Percentiles rank a stretch among this genome's conserved stretches.
These are phyloP conservation scores for Wallemia hederae DNA, from an alignment of 1,284 basidiomycete species.

Conservation along the genomic window DNA sequence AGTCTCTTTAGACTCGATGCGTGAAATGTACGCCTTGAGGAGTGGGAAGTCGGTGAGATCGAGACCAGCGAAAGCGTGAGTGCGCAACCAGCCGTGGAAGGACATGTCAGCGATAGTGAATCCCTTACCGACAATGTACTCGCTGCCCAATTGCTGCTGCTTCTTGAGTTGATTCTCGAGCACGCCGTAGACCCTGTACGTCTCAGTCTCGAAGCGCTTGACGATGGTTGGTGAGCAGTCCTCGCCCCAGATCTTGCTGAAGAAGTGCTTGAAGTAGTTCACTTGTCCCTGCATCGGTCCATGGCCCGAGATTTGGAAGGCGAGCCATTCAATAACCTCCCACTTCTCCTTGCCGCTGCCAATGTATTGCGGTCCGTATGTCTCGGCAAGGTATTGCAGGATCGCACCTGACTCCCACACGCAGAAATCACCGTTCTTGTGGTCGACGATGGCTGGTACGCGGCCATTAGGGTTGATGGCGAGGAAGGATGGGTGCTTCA, in stretches of 20 bases:
- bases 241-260: not conserved
- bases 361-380: not conserved
- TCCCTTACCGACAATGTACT: not conserved
- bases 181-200: not conserved
- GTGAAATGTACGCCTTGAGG: not conserved
- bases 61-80: not conserved
- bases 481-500: slow-evolving; percentile 7
- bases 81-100: slow-evolving; percentile 1
- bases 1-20: not conserved
- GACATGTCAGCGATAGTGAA: slow-evolving; percentile 2
- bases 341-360: not conserved
- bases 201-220: not conserved
- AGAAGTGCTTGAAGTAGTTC: not conserved
- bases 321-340: not conserved
- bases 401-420: slow-evolving; percentile 9
- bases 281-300: slow-evolving; percentile 1
- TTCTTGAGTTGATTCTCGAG: not conserved
- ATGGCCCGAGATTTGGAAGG: slow-evolving; percentile 1
- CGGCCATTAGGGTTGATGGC: slow-evolving; percentile 13
- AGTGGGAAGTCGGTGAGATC: not conserved
- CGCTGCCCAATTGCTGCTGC: not conserved
- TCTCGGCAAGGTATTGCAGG: slow-evolving; percentile 10
- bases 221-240: not conserved
- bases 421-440: slow-evolving; percentile 7
- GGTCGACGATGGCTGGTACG: slow-evolving; percentile 10